Conservation (phyloP, 768 basidiomycete species). For the Arthromyces matolae region DNA sequence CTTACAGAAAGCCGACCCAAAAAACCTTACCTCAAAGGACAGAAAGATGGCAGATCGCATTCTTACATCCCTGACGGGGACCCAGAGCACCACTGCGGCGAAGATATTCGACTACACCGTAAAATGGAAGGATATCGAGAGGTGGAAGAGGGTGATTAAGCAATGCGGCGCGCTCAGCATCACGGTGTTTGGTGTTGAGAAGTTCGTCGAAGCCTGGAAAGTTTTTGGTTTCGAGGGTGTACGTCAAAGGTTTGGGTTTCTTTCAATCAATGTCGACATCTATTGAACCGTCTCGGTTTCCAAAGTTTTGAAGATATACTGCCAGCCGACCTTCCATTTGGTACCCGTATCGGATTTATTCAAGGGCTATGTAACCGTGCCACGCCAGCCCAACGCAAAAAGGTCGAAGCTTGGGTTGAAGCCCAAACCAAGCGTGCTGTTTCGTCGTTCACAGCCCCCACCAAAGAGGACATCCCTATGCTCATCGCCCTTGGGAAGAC, state of each 20-base stretch:
- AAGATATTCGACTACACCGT: slow-evolving; percentile 21
- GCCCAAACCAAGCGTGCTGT: slow-evolving; percentile 19
- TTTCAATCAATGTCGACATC: not conserved
- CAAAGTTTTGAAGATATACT: slow-evolving; percentile 23
- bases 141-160: slow-evolving; percentile 25
- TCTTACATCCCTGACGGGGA: slow-evolving; percentile 6
- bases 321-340: slow-evolving; percentile 7
- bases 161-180: slow-evolving; percentile 12
- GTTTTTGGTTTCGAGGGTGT: slow-evolving; percentile 23
- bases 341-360: slow-evolving; percentile 21
- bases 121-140: slow-evolving; percentile 24
- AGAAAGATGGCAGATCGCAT: slow-evolving; percentile 8
- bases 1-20: slow-evolving; percentile 10
- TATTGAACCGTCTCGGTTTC: not conserved
- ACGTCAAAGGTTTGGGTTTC: slow-evolving; percentile 16
- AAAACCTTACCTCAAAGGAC: not conserved
- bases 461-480: slow-evolving; percentile 20
- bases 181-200: slow-evolving; percentile 9
- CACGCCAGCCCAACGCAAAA: slow-evolving; percentile 7
- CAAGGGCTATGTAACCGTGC: too few species aligned
- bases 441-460: slow-evolving; percentile 16
- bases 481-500: slow-evolving; percentile 19
- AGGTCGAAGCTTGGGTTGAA: slow-evolving; percentile 18
- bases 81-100: slow-evolving; percentile 12
- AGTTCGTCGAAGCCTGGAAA: slow-evolving; percentile 20